phyloP scores from a whole-genome alignment of 1,139 yeast species.

The Insectozyma bohioensis region DNA sequence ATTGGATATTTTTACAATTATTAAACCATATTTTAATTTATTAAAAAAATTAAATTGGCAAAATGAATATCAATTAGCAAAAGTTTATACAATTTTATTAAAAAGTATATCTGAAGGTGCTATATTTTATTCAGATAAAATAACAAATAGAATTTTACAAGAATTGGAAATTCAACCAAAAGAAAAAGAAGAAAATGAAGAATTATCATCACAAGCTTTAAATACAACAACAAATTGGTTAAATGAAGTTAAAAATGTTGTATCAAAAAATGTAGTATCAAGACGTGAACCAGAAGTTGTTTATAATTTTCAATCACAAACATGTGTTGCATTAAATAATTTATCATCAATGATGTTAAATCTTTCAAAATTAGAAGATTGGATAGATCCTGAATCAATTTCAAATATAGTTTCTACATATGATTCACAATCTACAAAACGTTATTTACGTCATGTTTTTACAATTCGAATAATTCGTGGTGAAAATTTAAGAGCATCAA shows the following conservation, averaged over 20 bases:
- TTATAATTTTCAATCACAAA: slow-evolving; percentile 58
- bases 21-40: slow-evolving; percentile 56
- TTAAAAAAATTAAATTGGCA: slow-evolving; percentile 55
- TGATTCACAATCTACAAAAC: slow-evolving; percentile 31
- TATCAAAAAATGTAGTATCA: slow-evolving; percentile 41
- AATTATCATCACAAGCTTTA: too few relatives aligned
- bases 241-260: slow-evolving; percentile 47
- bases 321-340: slow-evolving; percentile 78
- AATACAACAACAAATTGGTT: slow-evolving; percentile 34
- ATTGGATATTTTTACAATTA: slow-evolving; percentile 62
- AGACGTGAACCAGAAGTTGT: slow-evolving; percentile 50
- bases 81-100: slow-evolving; percentile 55
- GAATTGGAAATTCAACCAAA: slow-evolving; percentile 43
- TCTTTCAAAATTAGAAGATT: slow-evolving; percentile 59
- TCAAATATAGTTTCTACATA: slow-evolving; percentile 43
- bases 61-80: slow-evolving; percentile 59
- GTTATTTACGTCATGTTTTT: slow-evolving; percentile 54
- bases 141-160: slow-evolving; percentile 46
- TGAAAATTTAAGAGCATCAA: slow-evolving; percentile 51
- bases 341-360: slow-evolving; percentile 60
- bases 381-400: slow-evolving; percentile 61
- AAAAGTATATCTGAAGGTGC: slow-evolving; percentile 64
- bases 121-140: slow-evolving; percentile 48
- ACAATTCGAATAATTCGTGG: slow-evolving; percentile 69
- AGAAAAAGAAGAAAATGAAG: slow-evolving; percentile 24